These are phyloP conservation scores for Fomitopsis pinicola DNA, from an alignment of 1,284 basidiomycete genomes.

Conservation along the genomic window DNA sequence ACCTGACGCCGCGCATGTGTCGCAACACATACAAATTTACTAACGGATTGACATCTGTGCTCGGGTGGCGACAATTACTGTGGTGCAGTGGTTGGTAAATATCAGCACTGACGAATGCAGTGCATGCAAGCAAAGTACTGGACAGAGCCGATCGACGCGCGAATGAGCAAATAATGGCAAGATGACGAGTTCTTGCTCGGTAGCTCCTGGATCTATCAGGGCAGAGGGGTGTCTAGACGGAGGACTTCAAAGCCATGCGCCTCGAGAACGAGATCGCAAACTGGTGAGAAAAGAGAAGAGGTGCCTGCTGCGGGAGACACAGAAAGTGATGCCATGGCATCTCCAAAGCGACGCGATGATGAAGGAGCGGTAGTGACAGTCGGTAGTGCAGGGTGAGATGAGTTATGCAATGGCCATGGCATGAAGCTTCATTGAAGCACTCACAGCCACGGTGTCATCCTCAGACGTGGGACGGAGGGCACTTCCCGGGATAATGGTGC, in stretches of 20 bases:
- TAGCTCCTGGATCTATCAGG: neutral
- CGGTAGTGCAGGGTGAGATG: slow-evolving; percentile 1
- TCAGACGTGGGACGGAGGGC: neutral
- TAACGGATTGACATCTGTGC: neutral
- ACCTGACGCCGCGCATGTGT: neutral
- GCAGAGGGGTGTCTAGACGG: neutral
- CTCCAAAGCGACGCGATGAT: neutral
- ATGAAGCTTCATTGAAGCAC: neutral
- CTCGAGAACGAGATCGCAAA: neutral
- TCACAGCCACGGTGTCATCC: neutral
- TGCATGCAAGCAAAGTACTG: neutral
- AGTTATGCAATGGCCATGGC: neutral
- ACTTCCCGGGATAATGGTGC: neutral
- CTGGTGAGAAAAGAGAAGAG: neutral
- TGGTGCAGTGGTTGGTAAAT: too few relatives aligned
- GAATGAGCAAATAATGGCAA: neutral
- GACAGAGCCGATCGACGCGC: neutral
- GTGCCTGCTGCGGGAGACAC: neutral
- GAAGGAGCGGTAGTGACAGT: neutral
- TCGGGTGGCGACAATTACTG: too few relatives aligned
- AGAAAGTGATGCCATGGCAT: neutral
- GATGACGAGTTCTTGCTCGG: neutral
- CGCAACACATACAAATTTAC: neutral
- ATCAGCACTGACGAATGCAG: neutral
- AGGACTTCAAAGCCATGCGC: neutral